Evolutionary conservation across 23 red algal species (phyloP), one percentile per base, ranked within the genome.

Genomic region (Cyanidium caldarium): DNA sequence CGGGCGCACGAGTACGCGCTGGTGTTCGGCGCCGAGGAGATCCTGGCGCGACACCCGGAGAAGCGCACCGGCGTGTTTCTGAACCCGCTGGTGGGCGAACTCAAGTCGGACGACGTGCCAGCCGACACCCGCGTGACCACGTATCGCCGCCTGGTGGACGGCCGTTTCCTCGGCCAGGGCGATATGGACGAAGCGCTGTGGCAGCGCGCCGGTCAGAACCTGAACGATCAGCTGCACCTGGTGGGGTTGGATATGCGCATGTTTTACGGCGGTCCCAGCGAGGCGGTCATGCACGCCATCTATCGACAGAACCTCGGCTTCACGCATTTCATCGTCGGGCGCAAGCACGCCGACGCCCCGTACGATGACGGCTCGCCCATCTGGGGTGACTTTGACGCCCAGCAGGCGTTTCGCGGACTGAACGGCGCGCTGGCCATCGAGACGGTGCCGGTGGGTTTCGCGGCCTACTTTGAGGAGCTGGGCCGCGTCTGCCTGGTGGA

Each of bases 1-100:
- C 81, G 87, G 31, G 87, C 87, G 17, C 87, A 94, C 80, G 87
- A 94, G 77, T 94, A 94, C 35, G 87, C 87, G 17, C 87, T 94
- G 38, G 87, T 94, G 10, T 85, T 85, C 66, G 87, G 87, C 2
- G 87, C 87, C 33, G 87, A 94, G 71, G 36, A 68, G 42, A 61
- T 94, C 28, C 40, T 94, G 30, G 65, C 73, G 29, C n/a, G n/a
- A 5, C 51, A 61, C 31, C 51, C 51, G 3, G 51, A 61, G 23
- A 16, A 28, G 31, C 81, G 85, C 68, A 61, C 84, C 40, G 87
- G 87, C 36, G 87, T 94, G 0, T 85, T 94, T 40, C 70, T 94
- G 41, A 94, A 94, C 72, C 87, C 87, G 12, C 68, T 94, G 33
- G 87, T 94, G 13, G 87, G 87, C 25, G 80, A 94, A 80, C 87